Evolutionary conservation across 495 filamentous ascomycete species (phyloP).

Genomic region (Aspergillus egyptiacus): DNA sequence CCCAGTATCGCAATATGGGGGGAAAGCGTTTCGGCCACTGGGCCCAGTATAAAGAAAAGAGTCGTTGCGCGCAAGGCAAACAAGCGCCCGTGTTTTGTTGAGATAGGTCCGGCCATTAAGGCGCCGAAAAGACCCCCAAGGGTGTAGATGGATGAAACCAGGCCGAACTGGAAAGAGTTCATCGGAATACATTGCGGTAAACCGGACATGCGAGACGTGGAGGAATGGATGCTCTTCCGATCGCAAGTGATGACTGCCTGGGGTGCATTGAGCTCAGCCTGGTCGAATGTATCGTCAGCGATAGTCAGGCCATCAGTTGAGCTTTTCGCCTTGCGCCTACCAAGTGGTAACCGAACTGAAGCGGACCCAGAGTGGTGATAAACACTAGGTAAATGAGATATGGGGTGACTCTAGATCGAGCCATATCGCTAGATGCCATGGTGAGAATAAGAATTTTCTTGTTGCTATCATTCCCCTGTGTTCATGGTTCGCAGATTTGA

Average conservation of each 20-base stretch:
- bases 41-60: conserved; percentile 69
- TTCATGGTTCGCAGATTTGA: not conserved
- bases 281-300: conserved; percentile 14
- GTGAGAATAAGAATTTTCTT: not conserved
- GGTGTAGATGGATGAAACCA: conserved; percentile 86
- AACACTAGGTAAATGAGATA: conserved; percentile 61
- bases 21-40: conserved; percentile 65
- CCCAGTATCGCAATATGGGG: conserved; percentile 59
- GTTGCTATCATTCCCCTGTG: not conserved
- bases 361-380: conserved; percentile 67
- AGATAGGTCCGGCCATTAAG: conserved; percentile 65
- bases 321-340: conserved; percentile 39
- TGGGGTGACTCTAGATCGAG: conserved; percentile 39
- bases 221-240: conserved; percentile 49
- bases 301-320: not conserved
- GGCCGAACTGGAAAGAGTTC: conserved; percentile 66
- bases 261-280: conserved; percentile 95
- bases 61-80: conserved; percentile 66
- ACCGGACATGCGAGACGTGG: conserved; percentile 21
- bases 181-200: conserved; percentile 79
- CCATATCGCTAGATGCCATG: conserved; percentile 21
- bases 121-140: conserved; percentile 84
- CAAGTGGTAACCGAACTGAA: conserved; percentile 92
- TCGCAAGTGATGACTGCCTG: conserved; percentile 83
- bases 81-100: conserved; percentile 66